phyloP scores from a whole-genome alignment of 352 stramenopile genomes.

The Phytophthora citrophthora region DNA sequence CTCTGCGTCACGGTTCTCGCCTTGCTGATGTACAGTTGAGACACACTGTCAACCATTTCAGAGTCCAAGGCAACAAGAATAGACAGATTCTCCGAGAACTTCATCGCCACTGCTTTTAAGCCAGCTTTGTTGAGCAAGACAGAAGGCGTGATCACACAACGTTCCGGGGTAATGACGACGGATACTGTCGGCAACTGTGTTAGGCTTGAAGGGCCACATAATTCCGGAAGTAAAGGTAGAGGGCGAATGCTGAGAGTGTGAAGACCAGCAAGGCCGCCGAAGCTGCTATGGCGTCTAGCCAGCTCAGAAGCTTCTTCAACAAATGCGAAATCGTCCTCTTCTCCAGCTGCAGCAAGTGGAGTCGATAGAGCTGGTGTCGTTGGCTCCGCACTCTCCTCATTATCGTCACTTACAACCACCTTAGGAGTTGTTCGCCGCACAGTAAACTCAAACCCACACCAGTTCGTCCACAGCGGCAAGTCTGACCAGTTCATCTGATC shows the following conservation, averaged over 20 bases:
- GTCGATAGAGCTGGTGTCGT: conserved; percentile 7
- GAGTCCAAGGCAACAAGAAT: conserved; percentile 78
- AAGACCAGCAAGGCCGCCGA: conserved; percentile 55
- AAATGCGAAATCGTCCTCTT: conserved; percentile 84
- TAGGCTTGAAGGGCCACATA: conserved; percentile 49
- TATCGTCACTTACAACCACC: conserved; percentile 9
- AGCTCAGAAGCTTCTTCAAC: conserved; percentile 76
- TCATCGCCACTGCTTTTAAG: conserved; percentile 70
- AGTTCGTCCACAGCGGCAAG: conserved; percentile 66
- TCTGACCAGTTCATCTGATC: conserved; percentile 52
- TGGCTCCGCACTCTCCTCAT: conserved; percentile 1
- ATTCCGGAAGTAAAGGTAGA: conserved; percentile 52
- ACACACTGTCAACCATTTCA: conserved; percentile 78
- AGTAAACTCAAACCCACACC: conserved; percentile 78
- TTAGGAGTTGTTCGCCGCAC: conserved; percentile 30
- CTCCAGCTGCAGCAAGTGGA: conserved; percentile 29
- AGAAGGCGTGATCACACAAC: conserved; percentile 65
- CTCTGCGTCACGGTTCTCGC: conserved; percentile 72
- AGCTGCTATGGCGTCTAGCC: conserved; percentile 63
- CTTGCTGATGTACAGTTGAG: conserved; percentile 81
- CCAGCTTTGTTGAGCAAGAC: conserved; percentile 67
- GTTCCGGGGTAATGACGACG: conserved; percentile 42
- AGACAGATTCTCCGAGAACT: conserved; percentile 87
- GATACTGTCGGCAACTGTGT: conserved; percentile 68
- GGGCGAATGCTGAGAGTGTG: conserved; percentile 48